These are phyloP conservation scores for Populus hybrid DNA, from an alignment of 441 rosid species.

Conservation along the genomic window DNA sequence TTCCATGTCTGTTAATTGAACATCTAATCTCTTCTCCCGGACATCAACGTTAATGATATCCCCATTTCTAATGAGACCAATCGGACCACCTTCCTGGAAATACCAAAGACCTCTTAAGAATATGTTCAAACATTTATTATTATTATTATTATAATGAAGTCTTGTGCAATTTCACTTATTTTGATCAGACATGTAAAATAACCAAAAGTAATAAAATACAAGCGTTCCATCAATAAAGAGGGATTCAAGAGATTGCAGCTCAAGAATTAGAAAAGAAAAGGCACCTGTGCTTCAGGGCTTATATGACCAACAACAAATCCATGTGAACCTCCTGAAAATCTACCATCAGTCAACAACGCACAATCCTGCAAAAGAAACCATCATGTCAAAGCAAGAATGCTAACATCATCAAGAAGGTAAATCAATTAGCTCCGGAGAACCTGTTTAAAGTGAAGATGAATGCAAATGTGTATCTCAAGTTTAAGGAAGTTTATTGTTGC, in stretches of 20 bases:
- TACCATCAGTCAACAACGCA: slow-evolving; percentile 90
- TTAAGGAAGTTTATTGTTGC: neutral
- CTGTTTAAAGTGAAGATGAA: neutral
- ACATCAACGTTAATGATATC: slow-evolving; percentile 73
- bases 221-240: neutral
- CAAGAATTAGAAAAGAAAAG: slow-evolving; percentile 7
- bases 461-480: neutral
- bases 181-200: neutral
- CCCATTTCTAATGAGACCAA: slow-evolving; percentile 74
- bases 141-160: too few species aligned
- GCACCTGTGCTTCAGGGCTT: slow-evolving; percentile 98
- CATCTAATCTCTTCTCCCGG: slow-evolving; percentile 66
- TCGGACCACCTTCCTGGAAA: slow-evolving; percentile 91
- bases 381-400: slow-evolving; percentile 1
- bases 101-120: neutral
- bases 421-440: neutral
- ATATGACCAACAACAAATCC: slow-evolving; percentile 98
- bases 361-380: slow-evolving; percentile 53
- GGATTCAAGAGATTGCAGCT: neutral
- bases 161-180: neutral
- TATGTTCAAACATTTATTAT: neutral
- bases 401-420: neutral
- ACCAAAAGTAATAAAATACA: neutral
- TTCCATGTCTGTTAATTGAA: slow-evolving; percentile 54
- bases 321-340: slow-evolving; percentile 98